phyloP scores from a whole-genome alignment of 352 stramenopile genomes.

The Globisporangium nunn region DNA sequence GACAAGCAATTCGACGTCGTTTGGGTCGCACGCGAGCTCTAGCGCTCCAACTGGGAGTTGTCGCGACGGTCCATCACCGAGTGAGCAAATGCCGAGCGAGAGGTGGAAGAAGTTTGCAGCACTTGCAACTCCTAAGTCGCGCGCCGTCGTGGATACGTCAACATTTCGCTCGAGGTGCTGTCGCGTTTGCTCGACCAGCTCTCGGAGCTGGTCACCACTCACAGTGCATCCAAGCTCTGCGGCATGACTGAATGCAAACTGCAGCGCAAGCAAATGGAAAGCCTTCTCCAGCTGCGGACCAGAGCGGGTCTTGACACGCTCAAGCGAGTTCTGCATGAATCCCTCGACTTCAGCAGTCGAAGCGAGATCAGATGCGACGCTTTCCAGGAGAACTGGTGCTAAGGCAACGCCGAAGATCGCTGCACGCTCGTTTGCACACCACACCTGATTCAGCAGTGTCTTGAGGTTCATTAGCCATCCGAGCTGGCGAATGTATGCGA shows the following conservation, averaged over 20 bases:
- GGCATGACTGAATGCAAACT: slow-evolving; percentile 20
- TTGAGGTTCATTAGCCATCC: slow-evolving; percentile 41
- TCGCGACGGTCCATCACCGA: background rate
- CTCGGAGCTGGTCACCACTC: background rate
- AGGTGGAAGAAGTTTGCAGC: slow-evolving; percentile 11
- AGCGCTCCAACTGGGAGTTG: background rate
- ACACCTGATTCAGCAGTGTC: slow-evolving; percentile 22
- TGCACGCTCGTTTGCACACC: slow-evolving; percentile 4
- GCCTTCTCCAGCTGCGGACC: background rate
- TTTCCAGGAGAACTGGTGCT: slow-evolving; percentile 32
- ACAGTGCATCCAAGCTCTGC: slow-evolving; percentile 2
- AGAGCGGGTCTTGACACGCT: slow-evolving; percentile 9
- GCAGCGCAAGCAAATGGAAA: slow-evolving; percentile 21
- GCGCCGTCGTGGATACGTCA: background rate
- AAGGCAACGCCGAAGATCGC: slow-evolving; percentile 24
- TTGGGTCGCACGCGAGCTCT: slow-evolving; percentile 4
- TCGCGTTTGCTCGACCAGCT: background rate
- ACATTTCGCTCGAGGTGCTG: background rate
- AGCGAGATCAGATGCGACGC: slow-evolving; percentile 22
- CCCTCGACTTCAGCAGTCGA: slow-evolving; percentile 18
- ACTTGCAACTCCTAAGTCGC: slow-evolving; percentile 1
- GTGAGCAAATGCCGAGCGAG: slow-evolving; percentile 8
- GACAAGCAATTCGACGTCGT: slow-evolving; percentile 16
- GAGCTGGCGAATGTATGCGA: slow-evolving; percentile 21
- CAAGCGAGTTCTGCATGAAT: slow-evolving; percentile 26